Percentiles rank a stretch among this genome's conserved stretches.
Conservation (phyloP, 2,329 filamentous ascomycete genomes). For the Bipolaris victoriae region DNA sequence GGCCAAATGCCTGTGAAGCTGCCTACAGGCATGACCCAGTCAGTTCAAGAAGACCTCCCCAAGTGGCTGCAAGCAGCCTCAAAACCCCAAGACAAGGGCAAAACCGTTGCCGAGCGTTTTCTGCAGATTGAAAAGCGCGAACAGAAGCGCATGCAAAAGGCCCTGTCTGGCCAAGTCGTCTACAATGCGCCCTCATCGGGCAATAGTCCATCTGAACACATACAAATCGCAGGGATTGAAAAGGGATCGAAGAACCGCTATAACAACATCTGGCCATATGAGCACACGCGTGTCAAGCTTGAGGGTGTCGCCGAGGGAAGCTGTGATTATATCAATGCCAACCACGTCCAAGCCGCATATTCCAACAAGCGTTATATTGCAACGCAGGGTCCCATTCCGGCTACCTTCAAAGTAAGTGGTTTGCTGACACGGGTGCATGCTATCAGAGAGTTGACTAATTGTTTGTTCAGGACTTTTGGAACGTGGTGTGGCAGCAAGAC, state of each 20-base stretch:
- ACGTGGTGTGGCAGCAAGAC: conserved; percentile 95
- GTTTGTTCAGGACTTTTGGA: conserved; percentile 85
- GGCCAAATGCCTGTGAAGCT: conserved; percentile 74
- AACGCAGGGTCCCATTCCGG: conserved; percentile 89
- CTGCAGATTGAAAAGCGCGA: conserved; percentile 83
- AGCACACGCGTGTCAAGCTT: conserved; percentile 86
- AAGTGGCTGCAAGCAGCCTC: conserved; percentile 76
- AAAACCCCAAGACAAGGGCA: conserved; percentile 73
- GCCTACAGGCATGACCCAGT: conserved; percentile 59
- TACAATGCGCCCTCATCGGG: conserved; percentile 56
- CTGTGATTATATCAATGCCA: conserved; percentile 97
- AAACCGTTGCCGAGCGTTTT: conserved; percentile 81
- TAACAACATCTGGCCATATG: conserved; percentile 96
- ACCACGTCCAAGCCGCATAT: conserved; percentile 76
- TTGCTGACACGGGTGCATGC: neutral
- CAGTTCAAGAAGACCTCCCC: conserved; percentile 65
- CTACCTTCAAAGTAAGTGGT: conserved; percentile 80
- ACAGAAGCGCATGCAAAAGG: conserved; percentile 90
- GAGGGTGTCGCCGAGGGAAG: conserved; percentile 68
- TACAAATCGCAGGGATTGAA: conserved; percentile 89
- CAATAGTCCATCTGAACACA: conserved; percentile 51
- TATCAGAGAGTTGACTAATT: conserved; percentile 20
- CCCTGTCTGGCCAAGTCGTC: conserved; percentile 65
- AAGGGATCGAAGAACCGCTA: conserved; percentile 96
- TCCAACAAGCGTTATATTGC: conserved; percentile 95